Evolutionary conservation across 2,329 filamentous ascomycete genomes (phyloP).

Genomic region (Thyridium curvatum): DNA sequence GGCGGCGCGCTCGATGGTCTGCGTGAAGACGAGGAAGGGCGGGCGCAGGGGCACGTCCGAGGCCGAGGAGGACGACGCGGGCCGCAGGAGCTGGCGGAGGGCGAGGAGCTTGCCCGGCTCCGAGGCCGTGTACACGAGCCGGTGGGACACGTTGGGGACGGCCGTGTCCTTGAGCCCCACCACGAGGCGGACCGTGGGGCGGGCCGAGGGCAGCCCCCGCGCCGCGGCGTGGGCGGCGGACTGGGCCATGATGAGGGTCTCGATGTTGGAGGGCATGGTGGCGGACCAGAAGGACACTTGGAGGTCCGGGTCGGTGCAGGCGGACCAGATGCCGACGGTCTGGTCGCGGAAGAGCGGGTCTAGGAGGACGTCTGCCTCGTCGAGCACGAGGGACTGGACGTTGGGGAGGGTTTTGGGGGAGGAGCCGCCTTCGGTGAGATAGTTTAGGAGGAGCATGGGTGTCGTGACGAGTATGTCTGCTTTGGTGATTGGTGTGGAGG

Average conservation of each 20-base stretch:
- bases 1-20: slow-evolving; percentile 86
- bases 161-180: slow-evolving; percentile 96
- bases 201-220: slow-evolving; percentile 18
- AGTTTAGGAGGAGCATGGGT: slow-evolving; percentile 70
- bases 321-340: slow-evolving; percentile 76
- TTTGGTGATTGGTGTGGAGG: slow-evolving; percentile 47
- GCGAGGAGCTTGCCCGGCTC: slow-evolving; percentile 92
- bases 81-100: slow-evolving; percentile 81
- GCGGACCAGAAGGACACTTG: slow-evolving; percentile 87
- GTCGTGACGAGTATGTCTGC: slow-evolving; percentile 78
- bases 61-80: slow-evolving; percentile 38
- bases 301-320: slow-evolving; percentile 65
- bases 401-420: slow-evolving; percentile 51
- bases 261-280: slow-evolving; percentile 92
- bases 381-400: slow-evolving; percentile 71
- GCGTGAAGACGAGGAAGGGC: slow-evolving; percentile 91
- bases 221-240: slow-evolving; percentile 11
- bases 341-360: slow-evolving; percentile 88
- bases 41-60: slow-evolving; percentile 59
- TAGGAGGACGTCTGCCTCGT: slow-evolving; percentile 92
- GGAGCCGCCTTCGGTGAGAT: slow-evolving; percentile 43
- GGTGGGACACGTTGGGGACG: slow-evolving; percentile 86
- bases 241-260: slow-evolving; percentile 67
- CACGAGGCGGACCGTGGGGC: slow-evolving; percentile 71
- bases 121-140: slow-evolving; percentile 82